phyloP scores from a whole-genome alignment of 1,284 basidiomycete genomes.

The Agaricales sp. region DNA sequence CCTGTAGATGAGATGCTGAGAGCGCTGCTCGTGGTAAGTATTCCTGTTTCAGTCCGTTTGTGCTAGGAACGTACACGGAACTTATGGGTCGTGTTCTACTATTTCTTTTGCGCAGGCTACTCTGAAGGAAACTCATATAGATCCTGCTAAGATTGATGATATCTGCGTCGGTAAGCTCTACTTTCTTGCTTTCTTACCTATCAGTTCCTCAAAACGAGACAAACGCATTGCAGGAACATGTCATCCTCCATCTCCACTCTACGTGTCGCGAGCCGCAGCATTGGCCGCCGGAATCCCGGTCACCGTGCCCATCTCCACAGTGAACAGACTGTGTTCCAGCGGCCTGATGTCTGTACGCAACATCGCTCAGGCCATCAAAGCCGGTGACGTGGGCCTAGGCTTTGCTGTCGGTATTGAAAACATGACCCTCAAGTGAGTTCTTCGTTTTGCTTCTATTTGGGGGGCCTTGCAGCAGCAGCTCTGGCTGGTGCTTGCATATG shows the following conservation, averaged over 20 bases:
- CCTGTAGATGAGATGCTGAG: conserved; percentile 66
- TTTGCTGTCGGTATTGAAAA: conserved; percentile 77
- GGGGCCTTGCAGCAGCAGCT: neutral
- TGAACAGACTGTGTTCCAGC: conserved; percentile 78
- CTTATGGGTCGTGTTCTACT: too few relatives aligned
- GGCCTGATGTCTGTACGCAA: conserved; percentile 79
- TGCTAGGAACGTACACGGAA: neutral
- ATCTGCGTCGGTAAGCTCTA: conserved; percentile 75
- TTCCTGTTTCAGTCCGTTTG: neutral
- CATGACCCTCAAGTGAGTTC: conserved; percentile 69
- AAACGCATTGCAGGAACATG: conserved; percentile 48
- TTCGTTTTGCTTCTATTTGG: neutral
- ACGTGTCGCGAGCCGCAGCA: conserved; percentile 70
- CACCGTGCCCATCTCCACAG: conserved; percentile 65
- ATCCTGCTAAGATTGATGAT: conserved; percentile 61
- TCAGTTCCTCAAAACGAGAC: conserved; percentile 2
- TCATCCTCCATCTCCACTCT: conserved; percentile 76
- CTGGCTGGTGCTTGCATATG: too few relatives aligned
- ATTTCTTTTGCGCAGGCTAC: conserved; percentile 33
- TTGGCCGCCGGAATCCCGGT: conserved; percentile 76
- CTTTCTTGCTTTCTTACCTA: conserved; percentile 1
- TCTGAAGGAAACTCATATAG: conserved; percentile 34
- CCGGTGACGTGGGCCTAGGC: conserved; percentile 62
- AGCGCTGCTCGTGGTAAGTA: conserved; percentile 52
- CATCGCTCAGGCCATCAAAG: conserved; percentile 70